Evolutionary conservation across 1,139 yeast genomes (phyloP), one percentile per base, ranked within the genome.

Genomic region (Yamadazyma oceani): DNA sequence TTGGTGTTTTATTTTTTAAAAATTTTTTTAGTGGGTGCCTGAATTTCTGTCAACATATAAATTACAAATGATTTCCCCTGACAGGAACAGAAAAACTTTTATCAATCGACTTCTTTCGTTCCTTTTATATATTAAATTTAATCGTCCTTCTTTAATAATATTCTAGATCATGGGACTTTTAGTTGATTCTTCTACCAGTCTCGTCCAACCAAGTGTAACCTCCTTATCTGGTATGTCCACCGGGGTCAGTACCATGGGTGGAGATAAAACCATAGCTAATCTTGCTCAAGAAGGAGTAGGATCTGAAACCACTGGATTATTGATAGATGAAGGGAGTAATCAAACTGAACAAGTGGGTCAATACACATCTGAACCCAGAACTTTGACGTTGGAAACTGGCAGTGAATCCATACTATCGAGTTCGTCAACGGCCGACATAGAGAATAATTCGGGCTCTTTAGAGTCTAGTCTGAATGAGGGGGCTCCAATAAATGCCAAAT

Each of bases 361-460:
- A 2, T 46, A 43, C 31, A 36, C 46, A 7, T 39, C 49, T 2
- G 14, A 35, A 19, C 49, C 50, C 13, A 28, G 39, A 13, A 47
- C 46, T 2, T 43, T 47, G 17, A 40, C 44, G 1, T 42, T 48
- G 19, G 46, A 37, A 17, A 37, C 43, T 15, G 46, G 46, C 19
- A 47, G 50, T 37, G 49, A 44, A 1, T 38, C 43, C 2, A 38
- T 45, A 40, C 40, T 48, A 44, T 41, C 49, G 7, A 26, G 26
- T 19, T 33, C 42, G 3, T 17, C 31, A 16, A 19, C 31, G 2
- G 24, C 19, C 13, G 25, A 25, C 7, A 21, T 13, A 12, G 23
- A 17, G 2, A n/a, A 12, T 11, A 35, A 35, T 16, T 35, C 39
- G 2, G 45, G 45, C 4, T 39, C 43, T 4, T 37, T 42, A 27